These are phyloP conservation scores for Talaromyces adpressus DNA, from an alignment of 495 filamentous ascomycete species.

Conservation along the genomic window DNA sequence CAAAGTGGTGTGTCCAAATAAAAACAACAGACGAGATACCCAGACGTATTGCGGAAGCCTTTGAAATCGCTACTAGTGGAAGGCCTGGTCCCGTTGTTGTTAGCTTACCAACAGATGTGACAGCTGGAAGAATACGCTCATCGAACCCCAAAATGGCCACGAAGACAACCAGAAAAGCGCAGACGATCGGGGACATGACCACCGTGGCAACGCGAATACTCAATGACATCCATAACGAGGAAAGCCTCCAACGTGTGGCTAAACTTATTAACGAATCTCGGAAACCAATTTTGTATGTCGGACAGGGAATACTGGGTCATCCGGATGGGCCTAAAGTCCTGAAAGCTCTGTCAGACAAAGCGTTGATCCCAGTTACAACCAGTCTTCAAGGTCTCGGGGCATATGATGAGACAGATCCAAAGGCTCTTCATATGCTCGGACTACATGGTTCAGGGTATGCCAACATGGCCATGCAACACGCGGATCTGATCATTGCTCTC, in stretches of 20 bases:
- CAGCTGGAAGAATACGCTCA: constrained; percentile 4
- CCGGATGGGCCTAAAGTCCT: constrained; percentile 46
- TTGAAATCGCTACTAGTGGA: constrained; percentile 51
- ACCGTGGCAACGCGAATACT: no score
- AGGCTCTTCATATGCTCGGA: constrained; percentile 55
- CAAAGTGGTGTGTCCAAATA: constrained; percentile 58
- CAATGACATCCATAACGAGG: constrained; percentile 40
- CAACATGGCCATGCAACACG: constrained; percentile 58
- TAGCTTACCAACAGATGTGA: constrained; percentile 54
- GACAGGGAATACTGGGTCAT: constrained; percentile 46
- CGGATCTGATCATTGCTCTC: constrained; percentile 54
- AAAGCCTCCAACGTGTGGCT: constrained; percentile 42
- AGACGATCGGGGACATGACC: no score
- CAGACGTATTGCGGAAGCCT: constrained; percentile 52
- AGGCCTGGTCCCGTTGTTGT: constrained; percentile 55
- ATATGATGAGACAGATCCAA: constrained; percentile 53
- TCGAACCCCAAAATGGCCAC: no score
- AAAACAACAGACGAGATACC: constrained; percentile 53
- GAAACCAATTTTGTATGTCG: constrained; percentile 53
- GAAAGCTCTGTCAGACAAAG: constrained; percentile 49
- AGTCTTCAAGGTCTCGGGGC: constrained; percentile 58
- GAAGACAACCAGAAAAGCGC: no score
- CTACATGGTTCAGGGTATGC: constrained; percentile 60
- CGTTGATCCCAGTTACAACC: constrained; percentile 53
- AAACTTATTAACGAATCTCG: constrained; percentile 49